Evolutionary conservation across 306 rosid species (phyloP).

Genomic region (Chamaecrista fasciculata): DNA sequence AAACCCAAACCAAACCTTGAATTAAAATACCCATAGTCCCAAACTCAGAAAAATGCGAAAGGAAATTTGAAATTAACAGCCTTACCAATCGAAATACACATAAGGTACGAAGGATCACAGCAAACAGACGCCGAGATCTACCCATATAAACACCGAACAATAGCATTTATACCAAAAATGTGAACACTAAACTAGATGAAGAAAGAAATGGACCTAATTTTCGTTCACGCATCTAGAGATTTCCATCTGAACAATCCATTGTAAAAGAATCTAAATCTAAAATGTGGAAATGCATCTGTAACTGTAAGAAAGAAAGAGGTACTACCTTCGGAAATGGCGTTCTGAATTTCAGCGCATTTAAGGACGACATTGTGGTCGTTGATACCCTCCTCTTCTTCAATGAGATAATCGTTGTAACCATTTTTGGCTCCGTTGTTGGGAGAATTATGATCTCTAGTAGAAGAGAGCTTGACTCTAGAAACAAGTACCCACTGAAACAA

Average conservation of each 20-base stretch:
- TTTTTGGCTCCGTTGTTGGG: slow-evolving; percentile 32
- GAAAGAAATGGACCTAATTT: neutral
- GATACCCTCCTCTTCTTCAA: slow-evolving; percentile 67
- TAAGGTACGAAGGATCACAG: neutral
- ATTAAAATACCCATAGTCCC: neutral
- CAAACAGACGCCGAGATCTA: neutral
- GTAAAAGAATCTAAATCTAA: neutral
- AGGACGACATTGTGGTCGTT: slow-evolving; percentile 63
- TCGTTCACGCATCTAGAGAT: too few relatives aligned
- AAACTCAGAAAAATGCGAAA: neutral
- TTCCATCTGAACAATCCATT: neutral
- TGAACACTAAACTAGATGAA: neutral
- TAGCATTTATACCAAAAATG: neutral
- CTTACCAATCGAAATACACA: neutral
- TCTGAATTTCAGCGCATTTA: slow-evolving; percentile 68
- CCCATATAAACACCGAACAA: neutral
- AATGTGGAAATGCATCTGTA: neutral
- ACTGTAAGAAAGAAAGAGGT: neutral
- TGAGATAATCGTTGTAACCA: slow-evolving; percentile 51
- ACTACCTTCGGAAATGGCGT: slow-evolving; percentile 68
- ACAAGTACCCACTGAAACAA: slow-evolving; percentile 55
- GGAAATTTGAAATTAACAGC: neutral
- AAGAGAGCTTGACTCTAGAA: slow-evolving; percentile 49
- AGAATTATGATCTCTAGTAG: slow-evolving; percentile 25
- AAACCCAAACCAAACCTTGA: neutral